phyloP scores from a whole-genome alignment of 2,329 filamentous ascomycete genomes.

The Dryadomyces sulphureus region DNA sequence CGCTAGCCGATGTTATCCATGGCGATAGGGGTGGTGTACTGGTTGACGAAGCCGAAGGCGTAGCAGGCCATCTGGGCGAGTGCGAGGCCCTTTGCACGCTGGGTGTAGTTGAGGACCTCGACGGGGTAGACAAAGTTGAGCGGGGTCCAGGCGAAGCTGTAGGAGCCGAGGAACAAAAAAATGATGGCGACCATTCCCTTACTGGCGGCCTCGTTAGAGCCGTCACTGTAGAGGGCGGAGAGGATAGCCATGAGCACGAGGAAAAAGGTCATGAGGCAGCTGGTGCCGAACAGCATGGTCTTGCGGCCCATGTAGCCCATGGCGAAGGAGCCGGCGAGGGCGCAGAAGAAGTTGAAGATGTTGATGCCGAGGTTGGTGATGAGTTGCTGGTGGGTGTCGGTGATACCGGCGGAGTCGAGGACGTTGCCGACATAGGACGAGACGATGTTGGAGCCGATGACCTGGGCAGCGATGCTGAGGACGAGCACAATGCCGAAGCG shows the following conservation, averaged over 20 bases:
- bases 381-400: conserved; percentile 1
- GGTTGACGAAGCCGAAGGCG: conserved; percentile 3
- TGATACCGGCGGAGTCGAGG: conserved; percentile 3
- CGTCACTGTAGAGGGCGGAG: conserved; percentile 4
- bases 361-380: conserved; percentile 1
- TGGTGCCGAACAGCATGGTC: conserved; percentile 47
- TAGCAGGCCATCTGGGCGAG: conserved; percentile 2
- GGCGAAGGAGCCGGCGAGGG: conserved; percentile 1
- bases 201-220: background rate
- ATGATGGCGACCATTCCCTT: conserved; percentile 1
- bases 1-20: conserved; percentile 21
- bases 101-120: conserved; percentile 36
- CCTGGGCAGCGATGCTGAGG: conserved; percentile 1
- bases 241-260: conserved; percentile 45
- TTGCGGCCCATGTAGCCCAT: conserved; percentile 22
- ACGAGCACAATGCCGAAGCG: conserved; percentile 1
- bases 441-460: conserved; percentile 3
- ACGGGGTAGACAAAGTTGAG: conserved; percentile 48
- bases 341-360: conserved; percentile 1
- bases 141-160: conserved; percentile 1
- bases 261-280: conserved; percentile 52
- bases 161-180: conserved; percentile 1
- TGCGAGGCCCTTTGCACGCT: conserved; percentile 5
- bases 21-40: conserved; percentile 15
- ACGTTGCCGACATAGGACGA: conserved; percentile 1